These are phyloP conservation scores for Verbascum thapsus DNA, from an alignment of 257 asterid genomes.

Conservation along the genomic window DNA sequence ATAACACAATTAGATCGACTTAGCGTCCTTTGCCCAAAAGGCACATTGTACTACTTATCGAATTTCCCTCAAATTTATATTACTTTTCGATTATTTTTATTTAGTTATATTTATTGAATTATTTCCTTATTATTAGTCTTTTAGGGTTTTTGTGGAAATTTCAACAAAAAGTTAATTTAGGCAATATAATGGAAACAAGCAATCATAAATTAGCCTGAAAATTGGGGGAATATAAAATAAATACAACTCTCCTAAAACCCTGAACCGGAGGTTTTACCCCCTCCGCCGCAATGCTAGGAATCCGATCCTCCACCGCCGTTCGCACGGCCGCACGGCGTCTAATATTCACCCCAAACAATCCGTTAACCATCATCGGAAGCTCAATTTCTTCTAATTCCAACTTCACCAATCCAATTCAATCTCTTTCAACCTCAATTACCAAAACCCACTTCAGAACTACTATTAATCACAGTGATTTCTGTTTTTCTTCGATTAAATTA, in stretches of 20 bases:
- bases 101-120: too few relatives aligned
- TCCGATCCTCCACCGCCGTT: slow-evolving; percentile 41
- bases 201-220: too few relatives aligned
- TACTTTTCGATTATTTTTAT: too few relatives aligned
- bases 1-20: too few relatives aligned
- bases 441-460: slow-evolving; percentile 20
- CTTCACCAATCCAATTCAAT: slow-evolving; percentile 16
- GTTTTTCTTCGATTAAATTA: slow-evolving; percentile 25
- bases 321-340: slow-evolving; percentile 44
- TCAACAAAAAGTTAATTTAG: too few relatives aligned
- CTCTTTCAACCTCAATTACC: slow-evolving; percentile 17
- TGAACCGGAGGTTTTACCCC: slow-evolving; percentile 42
- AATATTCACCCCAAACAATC: slow-evolving; percentile 16
- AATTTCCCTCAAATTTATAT: too few relatives aligned
- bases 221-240: too few relatives aligned
- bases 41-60: too few relatives aligned
- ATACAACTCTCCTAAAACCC: slow-evolving; percentile 35
- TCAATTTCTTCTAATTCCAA: slow-evolving; percentile 6
- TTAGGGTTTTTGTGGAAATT: too few relatives aligned
- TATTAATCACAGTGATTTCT: slow-evolving; percentile 4
- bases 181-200: too few relatives aligned
- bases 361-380: slow-evolving; percentile 7
- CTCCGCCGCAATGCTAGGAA: slow-evolving; percentile 41
- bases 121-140: too few relatives aligned
- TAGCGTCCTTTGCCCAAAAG: too few relatives aligned